Evolutionary conservation across 768 basidiomycete genomes (phyloP).

Genomic region (Termitomyces sp.): DNA sequence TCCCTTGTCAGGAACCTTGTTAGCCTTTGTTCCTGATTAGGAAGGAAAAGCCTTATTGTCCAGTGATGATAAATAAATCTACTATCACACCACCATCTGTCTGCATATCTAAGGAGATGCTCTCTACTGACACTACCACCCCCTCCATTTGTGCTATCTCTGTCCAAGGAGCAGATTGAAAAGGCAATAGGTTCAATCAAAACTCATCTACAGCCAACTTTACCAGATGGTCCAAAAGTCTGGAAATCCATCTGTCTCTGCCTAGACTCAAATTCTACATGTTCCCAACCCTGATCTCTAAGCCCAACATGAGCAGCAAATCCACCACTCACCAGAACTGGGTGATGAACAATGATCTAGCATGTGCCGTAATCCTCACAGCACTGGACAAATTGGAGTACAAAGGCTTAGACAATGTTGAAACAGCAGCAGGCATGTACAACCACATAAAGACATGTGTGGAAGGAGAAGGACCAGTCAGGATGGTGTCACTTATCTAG

Average conservation of each 20-base stretch:
- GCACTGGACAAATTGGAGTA: not conserved
- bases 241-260: not conserved
- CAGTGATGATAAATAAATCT: not conserved
- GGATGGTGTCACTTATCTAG: not conserved
- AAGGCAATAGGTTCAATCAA: not conserved
- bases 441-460: not conserved
- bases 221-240: not conserved
- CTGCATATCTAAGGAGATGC: not conserved
- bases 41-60: not conserved
- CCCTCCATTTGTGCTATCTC: not conserved
- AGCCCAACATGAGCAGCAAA: not conserved
- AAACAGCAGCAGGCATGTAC: not conserved
- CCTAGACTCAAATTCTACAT: not conserved
- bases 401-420: not conserved
- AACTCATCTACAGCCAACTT: not conserved
- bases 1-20: not conserved
- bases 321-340: not conserved
- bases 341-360: not conserved
- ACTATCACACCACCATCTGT: not conserved
- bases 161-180: not conserved
- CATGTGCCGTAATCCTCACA: not conserved
- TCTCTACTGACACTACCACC: not conserved
- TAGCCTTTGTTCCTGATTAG: not conserved
- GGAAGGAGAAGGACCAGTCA: not conserved
- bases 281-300: not conserved